Conservation (phyloP, 2,329 filamentous ascomycete species). For the Cladophialophora immunda region DNA sequence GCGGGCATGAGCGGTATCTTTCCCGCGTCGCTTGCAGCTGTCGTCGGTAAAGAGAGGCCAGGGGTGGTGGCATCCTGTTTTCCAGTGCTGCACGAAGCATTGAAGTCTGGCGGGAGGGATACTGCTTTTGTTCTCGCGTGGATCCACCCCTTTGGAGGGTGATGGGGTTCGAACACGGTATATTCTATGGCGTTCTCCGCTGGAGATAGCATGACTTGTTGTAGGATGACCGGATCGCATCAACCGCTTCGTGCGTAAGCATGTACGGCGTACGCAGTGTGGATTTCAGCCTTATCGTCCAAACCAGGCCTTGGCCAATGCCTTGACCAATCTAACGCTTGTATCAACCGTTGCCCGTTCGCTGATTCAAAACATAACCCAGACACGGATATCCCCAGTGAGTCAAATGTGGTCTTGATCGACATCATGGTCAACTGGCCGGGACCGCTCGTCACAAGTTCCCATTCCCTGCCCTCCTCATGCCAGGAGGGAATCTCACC, state of each 20-base stretch:
- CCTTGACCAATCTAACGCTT: neutral
- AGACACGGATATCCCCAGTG: neutral
- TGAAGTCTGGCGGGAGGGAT: too few relatives aligned
- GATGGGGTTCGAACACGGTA: too few relatives aligned
- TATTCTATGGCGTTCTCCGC: too few relatives aligned
- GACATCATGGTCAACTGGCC: too few relatives aligned
- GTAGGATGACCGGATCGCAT: too few relatives aligned
- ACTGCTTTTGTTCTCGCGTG: too few relatives aligned
- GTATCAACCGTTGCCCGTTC: neutral
- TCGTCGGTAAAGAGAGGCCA: neutral
- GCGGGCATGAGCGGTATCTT: neutral
- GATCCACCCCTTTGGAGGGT: too few relatives aligned
- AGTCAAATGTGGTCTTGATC: too few relatives aligned
- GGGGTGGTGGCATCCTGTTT: too few relatives aligned
- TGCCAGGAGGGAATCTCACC: constrained; percentile 39
- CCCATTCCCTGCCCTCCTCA: constrained; percentile 35
- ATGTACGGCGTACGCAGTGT: neutral
- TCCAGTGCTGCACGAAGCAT: too few relatives aligned
- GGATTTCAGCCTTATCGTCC: neutral
- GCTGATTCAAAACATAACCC: neutral
- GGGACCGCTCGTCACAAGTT: constrained; percentile 31
- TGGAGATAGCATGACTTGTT: too few relatives aligned
- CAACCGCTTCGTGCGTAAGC: neutral
- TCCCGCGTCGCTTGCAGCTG: neutral
- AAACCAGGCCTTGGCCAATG: neutral